These are phyloP conservation scores for Malus hybrid DNA, from an alignment of 331 rosid genomes.

Conservation along the genomic window DNA sequence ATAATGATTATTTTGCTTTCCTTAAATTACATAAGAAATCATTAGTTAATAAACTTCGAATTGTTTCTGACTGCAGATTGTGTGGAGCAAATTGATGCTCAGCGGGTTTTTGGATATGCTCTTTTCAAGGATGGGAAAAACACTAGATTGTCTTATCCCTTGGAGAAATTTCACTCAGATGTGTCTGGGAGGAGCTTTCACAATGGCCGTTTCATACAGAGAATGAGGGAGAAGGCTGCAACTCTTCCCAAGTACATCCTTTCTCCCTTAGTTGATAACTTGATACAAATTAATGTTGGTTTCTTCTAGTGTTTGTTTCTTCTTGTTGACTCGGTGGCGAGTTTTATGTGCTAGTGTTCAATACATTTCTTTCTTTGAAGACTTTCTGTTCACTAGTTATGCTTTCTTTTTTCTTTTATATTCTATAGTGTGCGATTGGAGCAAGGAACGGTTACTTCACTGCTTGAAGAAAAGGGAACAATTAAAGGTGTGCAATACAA, in stretches of 20 bases:
- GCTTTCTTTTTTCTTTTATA: background rate
- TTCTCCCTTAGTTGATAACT: conserved; percentile 9
- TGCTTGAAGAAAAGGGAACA: conserved; percentile 76
- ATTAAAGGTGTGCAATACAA: conserved; percentile 84
- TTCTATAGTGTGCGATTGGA: conserved; percentile 53
- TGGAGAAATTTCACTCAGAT: conserved; percentile 79
- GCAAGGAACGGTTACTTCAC: conserved; percentile 91
- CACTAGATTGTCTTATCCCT: conserved; percentile 70
- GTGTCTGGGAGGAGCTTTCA: conserved; percentile 95
- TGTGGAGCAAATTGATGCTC: conserved; percentile 84
- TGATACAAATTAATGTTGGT: background rate
- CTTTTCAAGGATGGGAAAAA: conserved; percentile 90
- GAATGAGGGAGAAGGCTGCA: conserved; percentile 86
- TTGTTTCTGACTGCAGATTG: conserved; percentile 54
- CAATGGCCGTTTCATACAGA: conserved; percentile 92
- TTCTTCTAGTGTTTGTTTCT: background rate
- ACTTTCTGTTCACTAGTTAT: conserved; percentile 2
- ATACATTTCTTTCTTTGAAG: background rate
- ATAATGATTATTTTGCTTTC: background rate
- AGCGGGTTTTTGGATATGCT: conserved; percentile 79
- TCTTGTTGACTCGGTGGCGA: background rate
- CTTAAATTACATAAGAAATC: conserved; percentile 1
- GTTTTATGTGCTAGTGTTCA: background rate
- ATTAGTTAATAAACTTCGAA: background rate
- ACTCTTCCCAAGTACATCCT: conserved; percentile 55